Base-by-base conservation (phyloP, 2,329 filamentous ascomycete genomes). In the Tolypocladium cylindrosporum region DNA sequence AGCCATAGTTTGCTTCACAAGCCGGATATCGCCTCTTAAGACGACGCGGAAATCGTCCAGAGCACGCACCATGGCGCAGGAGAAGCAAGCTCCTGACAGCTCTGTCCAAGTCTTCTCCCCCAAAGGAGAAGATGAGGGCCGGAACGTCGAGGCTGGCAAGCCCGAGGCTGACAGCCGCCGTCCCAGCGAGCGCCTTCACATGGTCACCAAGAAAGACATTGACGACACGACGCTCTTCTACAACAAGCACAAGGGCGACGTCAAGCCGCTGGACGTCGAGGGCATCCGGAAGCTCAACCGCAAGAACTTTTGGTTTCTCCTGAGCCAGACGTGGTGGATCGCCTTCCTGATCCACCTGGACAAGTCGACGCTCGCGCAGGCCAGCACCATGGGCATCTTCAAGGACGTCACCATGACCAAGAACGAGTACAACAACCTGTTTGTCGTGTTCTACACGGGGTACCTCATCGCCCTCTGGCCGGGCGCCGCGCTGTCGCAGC, bases 331-430 rank as follows among this genome's bases (percentile, higher is more conserved):
- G 6, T 64, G 62, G 62, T 64, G 62, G 60, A 56, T 64, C 10
- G 61, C 62, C 27, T 66, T 66, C 52, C 55, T 66, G n/a, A 66
- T 66, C 54, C 64, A 66, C 55, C 57, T 66, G 7, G 64, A 66
- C 60, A 65, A 66, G 54, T 66, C 64, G 21, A 66, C 64, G 0
- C 61, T 66, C 2, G 62, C 62, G 1, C 60, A 62, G 52, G 64
- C 64, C 40, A 64, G 61, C 50, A 63, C 62, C 45, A 66, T 66
- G 63, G 64, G 64, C 39, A 63, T 66, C n/a, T 63, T 65, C n/a
- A 59, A 64, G n/a, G 64, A 66, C 36, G 63, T 65, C 6, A 41
- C 61, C 31, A 64, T 64, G 58, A 60, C 50, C 19, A 64, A 65
- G 53, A 54, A 62, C 13, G 54, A 65, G 52, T 66, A 63, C 59